Conservation (phyloP, 2,329 filamentous ascomycete genomes). For the Monilinia polystroma region DNA sequence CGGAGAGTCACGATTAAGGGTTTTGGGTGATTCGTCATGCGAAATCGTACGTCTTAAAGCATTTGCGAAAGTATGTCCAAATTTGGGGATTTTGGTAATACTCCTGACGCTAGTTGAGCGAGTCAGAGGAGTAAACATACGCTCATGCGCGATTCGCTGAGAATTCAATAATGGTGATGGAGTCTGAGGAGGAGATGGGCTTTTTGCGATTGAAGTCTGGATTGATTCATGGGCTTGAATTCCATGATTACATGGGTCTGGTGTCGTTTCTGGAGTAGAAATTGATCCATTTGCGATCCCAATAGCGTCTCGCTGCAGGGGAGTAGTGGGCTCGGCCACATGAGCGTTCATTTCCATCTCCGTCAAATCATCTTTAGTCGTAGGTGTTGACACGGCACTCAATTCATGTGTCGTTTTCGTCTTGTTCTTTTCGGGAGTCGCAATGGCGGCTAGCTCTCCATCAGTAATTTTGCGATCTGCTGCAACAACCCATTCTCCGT, state of each 20-base stretch:
- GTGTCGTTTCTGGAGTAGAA: slow-evolving; percentile 16
- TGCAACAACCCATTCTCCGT: slow-evolving; percentile 75
- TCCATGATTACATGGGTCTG: background rate
- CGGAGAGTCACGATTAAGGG: background rate
- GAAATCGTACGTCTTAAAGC: slow-evolving; percentile 18
- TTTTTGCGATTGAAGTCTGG: slow-evolving; percentile 1
- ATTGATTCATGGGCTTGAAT: background rate
- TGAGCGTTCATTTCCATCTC: background rate
- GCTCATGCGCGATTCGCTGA: background rate
- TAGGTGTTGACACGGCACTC: background rate
- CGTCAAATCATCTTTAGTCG: background rate
- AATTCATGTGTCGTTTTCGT: background rate
- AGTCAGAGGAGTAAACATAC: background rate
- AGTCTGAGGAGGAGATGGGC: slow-evolving; percentile 20
- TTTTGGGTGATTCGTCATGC: slow-evolving; percentile 7
- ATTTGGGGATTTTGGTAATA: slow-evolving; percentile 17
- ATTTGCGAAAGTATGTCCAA: slow-evolving; percentile 20
- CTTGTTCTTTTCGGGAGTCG: slow-evolving; percentile 36
- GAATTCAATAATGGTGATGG: background rate
- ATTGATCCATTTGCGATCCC: background rate
- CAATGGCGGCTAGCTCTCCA: slow-evolving; percentile 52
- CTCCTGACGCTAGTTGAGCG: slow-evolving; percentile 17
- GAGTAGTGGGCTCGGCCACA: background rate
- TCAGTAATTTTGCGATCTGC: slow-evolving; percentile 74
- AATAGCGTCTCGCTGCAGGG: background rate